phyloP scores from a whole-genome alignment of 2,329 filamentous ascomycete species.

The Botrytis squamosa region DNA sequence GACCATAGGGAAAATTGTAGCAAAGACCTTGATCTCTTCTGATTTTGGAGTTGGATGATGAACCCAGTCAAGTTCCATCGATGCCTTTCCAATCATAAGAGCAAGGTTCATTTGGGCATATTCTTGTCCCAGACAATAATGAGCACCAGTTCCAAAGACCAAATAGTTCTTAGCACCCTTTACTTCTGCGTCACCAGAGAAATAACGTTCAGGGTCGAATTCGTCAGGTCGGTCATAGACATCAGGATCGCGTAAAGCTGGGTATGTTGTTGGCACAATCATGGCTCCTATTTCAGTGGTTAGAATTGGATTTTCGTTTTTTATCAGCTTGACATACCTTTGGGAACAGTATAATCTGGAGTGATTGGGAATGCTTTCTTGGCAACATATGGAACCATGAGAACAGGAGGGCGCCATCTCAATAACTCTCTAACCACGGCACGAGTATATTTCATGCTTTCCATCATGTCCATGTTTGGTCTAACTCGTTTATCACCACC shows the following conservation, averaged over 20 bases:
- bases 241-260: slow-evolving; percentile 87
- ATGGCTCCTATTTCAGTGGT: slow-evolving; percentile 63
- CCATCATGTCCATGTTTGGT: slow-evolving; percentile 80
- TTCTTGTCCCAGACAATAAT: slow-evolving; percentile 93
- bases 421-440: slow-evolving; percentile 89
- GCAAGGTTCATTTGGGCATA: slow-evolving; percentile 90
- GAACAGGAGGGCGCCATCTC: slow-evolving; percentile 90
- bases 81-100: slow-evolving; percentile 86
- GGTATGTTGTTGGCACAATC: slow-evolving; percentile 89
- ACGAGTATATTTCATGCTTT: slow-evolving; percentile 84
- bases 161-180: slow-evolving; percentile 90
- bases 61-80: slow-evolving; percentile 82
- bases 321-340: slow-evolving; percentile 53
- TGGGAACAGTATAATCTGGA: slow-evolving; percentile 84
- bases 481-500: slow-evolving; percentile 70
- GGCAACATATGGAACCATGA: slow-evolving; percentile 93
- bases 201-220: slow-evolving; percentile 91
- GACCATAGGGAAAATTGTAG: slow-evolving; percentile 96
- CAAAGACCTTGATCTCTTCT: slow-evolving; percentile 97
- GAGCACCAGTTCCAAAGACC: slow-evolving; percentile 91
- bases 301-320: slow-evolving; percentile 23
- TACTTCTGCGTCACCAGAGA: slow-evolving; percentile 77
- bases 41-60: slow-evolving; percentile 80
- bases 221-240: slow-evolving; percentile 86
- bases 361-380: slow-evolving; percentile 96